Evolutionary conservation across 306 rosid species (phyloP).

Genomic region (Cucumis melo): DNA sequence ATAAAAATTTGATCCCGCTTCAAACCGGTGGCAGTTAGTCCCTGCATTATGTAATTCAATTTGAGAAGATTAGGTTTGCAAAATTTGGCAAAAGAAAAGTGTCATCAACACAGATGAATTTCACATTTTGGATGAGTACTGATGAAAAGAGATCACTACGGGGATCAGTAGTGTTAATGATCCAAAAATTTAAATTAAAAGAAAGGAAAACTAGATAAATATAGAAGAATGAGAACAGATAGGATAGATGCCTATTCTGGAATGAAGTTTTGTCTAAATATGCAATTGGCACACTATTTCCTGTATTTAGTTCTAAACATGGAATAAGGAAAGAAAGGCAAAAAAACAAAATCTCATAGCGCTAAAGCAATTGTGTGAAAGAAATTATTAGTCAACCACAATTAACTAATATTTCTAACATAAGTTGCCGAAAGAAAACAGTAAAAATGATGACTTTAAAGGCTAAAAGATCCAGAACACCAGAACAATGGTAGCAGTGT

Average conservation of each 20-base stretch:
- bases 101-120: too few relatives aligned
- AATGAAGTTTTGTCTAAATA: not conserved
- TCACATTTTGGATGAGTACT: not conserved
- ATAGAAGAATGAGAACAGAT: not conserved
- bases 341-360: not conserved
- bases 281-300: not conserved
- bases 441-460: not conserved
- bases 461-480: not conserved
- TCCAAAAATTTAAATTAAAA: not conserved
- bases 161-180: not conserved
- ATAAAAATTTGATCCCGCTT: conserved; percentile 70
- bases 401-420: not conserved
- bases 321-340: not conserved
- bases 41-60: conserved; percentile 36
- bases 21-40: conserved; percentile 69
- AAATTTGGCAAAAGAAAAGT: too few relatives aligned
- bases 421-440: not conserved
- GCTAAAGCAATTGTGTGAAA: not conserved
- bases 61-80: not conserved
- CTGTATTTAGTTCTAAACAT: not conserved
- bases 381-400: not conserved
- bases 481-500: not conserved
- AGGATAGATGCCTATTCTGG: not conserved
- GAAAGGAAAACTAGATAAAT: not conserved
- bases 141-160: not conserved